Base-by-base conservation (phyloP, 2,329 filamentous ascomycete species). In the Neoscytalidium dimidiatum region DNA sequence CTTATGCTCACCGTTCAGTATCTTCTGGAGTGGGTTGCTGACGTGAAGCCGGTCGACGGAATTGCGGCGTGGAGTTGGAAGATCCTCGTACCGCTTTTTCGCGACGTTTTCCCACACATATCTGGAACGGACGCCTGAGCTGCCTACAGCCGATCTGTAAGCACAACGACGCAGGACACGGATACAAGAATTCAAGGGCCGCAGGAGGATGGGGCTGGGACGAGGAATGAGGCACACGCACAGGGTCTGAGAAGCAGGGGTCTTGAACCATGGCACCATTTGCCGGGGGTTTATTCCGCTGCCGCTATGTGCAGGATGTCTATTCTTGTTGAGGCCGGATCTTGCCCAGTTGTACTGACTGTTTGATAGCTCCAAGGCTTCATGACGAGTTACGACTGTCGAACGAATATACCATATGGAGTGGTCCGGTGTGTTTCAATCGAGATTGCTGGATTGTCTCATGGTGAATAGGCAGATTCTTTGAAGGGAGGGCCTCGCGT, bases 21-120 rank as follows among this genome's bases (percentile, higher is more conserved):
- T 56, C 86, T 86, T 73, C 73, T 88, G 56, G 84, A 87, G 65
- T 89, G 86, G 86, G 77, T 89, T 58, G 74, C 81, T 53, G 86
- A 89, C 69, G 77, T 88, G 68, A 84, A 81, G 69, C 80, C 78
- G 61, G 78, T 83, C 28, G 86, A 88, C 70, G 77, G 78, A 0
- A 82, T 85, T 17, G 84, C 86, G 3, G 75, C 78, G 31, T 88
- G 86, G 85, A 83, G 82, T 66, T 87, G 84, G 84, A 53, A 46
- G 35, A 56, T 67, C 35, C 58, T 67, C 13, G 49, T 53, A 43
- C 31, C 29, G 5, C 43, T 66, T 14, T 67, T 62, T 41, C 52
- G 31, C 33, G 66, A 66, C 31, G 26, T 63, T 19, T 53, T 65
- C 21, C 63, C 53, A 19, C 41, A 58, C 28, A 31, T 51, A 17